phyloP scores from a whole-genome alignment of 176 grass and related monocot genomes.

The Oryza glumipatula region DNA sequence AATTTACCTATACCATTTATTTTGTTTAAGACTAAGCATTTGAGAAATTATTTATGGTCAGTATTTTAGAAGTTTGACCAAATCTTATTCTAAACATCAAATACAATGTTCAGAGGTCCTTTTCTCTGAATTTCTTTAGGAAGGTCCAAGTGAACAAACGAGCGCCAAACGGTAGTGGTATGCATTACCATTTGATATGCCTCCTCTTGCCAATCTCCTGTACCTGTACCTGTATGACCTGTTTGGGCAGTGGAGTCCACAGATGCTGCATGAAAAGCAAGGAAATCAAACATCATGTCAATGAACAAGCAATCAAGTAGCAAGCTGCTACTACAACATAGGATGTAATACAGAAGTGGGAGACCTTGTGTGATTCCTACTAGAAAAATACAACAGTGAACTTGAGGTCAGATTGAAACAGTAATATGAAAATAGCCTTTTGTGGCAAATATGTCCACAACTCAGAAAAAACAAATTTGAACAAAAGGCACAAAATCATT shows the following conservation, averaged over 20 bases:
- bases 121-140: neutral
- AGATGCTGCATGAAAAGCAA: constrained; percentile 62
- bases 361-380: neutral
- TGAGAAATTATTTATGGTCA: too few relatives aligned
- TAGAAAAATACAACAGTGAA: neutral
- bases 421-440: constrained; percentile 3
- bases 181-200: constrained; percentile 73
- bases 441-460: neutral
- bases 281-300: constrained; percentile 32
- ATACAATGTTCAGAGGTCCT: neutral
- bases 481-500: constrained; percentile 1
- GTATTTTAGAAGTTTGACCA: too few relatives aligned
- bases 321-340: constrained; percentile 10
- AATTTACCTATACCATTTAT: too few relatives aligned
- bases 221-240: constrained; percentile 38
- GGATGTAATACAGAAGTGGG: neutral
- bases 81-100: too few relatives aligned
- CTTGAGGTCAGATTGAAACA: neutral
- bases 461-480: neutral
- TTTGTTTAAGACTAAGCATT: too few relatives aligned
- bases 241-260: constrained; percentile 77
- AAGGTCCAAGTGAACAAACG: neutral
- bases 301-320: constrained; percentile 40
- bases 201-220: constrained; percentile 73
- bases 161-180: neutral